Evolutionary conservation across 2,329 filamentous ascomycete genomes (phyloP).

Genomic region (Pezicula neosporulosa): DNA sequence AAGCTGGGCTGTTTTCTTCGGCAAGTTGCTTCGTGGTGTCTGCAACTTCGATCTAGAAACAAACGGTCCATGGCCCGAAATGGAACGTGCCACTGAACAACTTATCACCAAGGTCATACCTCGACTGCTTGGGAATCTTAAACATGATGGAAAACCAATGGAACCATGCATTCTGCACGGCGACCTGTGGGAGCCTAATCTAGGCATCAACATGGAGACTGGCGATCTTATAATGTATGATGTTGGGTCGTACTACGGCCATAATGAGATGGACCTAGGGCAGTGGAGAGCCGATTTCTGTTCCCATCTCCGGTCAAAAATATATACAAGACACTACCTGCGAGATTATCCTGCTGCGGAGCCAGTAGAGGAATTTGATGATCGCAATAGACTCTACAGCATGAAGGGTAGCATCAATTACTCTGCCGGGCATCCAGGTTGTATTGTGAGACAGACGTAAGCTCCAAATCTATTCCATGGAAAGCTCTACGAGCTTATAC

Average conservation of each 20-base stretch:
- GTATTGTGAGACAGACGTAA: slow-evolving; percentile 19
- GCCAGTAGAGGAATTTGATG: slow-evolving; percentile 26
- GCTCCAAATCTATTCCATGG: not conserved
- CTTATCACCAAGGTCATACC: slow-evolving; percentile 5
- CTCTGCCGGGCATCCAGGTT: slow-evolving; percentile 8
- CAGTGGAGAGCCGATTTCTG: slow-evolving; percentile 6
- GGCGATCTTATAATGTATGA: slow-evolving; percentile 12
- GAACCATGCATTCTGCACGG: slow-evolving; percentile 13
- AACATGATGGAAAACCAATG: slow-evolving; percentile 4
- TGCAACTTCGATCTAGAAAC: slow-evolving; percentile 18
- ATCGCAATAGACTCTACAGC: slow-evolving; percentile 24
- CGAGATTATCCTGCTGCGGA: slow-evolving; percentile 7
- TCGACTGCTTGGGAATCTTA: slow-evolving; percentile 3
- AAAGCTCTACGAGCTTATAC: not conserved
- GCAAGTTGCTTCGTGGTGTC: slow-evolving; percentile 19
- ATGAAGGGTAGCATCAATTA: slow-evolving; percentile 9
- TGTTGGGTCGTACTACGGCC: slow-evolving; percentile 13
- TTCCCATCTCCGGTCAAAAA: not conserved
- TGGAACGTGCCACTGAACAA: slow-evolving; percentile 23
- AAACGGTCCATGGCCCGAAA: slow-evolving; percentile 16
- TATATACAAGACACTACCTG: slow-evolving; percentile 3
- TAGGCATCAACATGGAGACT: slow-evolving; percentile 6
- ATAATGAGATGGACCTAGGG: slow-evolving; percentile 24
- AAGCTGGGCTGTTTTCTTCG: slow-evolving; percentile 32
- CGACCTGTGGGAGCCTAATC: slow-evolving; percentile 12